These are phyloP conservation scores for Tuber magnatum DNA, from an alignment of 495 filamentous ascomycete species.

Conservation along the genomic window DNA sequence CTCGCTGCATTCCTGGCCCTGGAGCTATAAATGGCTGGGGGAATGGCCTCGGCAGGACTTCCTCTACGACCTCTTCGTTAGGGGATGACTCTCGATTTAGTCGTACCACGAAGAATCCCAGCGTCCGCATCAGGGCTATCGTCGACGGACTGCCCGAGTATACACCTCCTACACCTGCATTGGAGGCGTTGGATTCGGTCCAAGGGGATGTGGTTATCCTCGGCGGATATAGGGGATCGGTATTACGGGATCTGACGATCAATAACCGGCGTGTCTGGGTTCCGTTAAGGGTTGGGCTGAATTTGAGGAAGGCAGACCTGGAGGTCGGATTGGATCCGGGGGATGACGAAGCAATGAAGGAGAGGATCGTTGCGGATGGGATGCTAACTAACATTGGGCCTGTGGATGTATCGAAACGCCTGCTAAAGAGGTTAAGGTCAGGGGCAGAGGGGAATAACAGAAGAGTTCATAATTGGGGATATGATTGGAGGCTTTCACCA, in stretches of 20 bases:
- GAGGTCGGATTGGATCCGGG: constrained; percentile 77
- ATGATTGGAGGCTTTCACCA: constrained; percentile 90
- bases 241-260: constrained; percentile 74
- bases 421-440: constrained; percentile 62
- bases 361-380: constrained; percentile 70
- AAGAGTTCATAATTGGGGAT: constrained; percentile 82
- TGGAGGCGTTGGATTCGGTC: constrained; percentile 57
- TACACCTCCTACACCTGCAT: constrained; percentile 56
- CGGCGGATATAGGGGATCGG: constrained; percentile 84
- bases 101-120: constrained; percentile 69
- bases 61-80: constrained; percentile 71
- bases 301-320: constrained; percentile 83
- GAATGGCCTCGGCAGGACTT: constrained; percentile 45
- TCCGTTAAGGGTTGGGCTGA: constrained; percentile 87
- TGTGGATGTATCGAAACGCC: constrained; percentile 74
- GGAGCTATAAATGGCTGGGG: background rate
- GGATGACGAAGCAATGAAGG: constrained; percentile 78
- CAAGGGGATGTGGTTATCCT: constrained; percentile 82
- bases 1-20: background rate
- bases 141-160: constrained; percentile 64
- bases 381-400: constrained; percentile 88
- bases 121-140: constrained; percentile 84
- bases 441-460: constrained; percentile 65
- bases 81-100: constrained; percentile 82
- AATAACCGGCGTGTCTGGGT: constrained; percentile 83